Evolutionary conservation across 2,329 filamentous ascomycete genomes (phyloP).

Genomic region (Mycosphaerella sp.): DNA sequence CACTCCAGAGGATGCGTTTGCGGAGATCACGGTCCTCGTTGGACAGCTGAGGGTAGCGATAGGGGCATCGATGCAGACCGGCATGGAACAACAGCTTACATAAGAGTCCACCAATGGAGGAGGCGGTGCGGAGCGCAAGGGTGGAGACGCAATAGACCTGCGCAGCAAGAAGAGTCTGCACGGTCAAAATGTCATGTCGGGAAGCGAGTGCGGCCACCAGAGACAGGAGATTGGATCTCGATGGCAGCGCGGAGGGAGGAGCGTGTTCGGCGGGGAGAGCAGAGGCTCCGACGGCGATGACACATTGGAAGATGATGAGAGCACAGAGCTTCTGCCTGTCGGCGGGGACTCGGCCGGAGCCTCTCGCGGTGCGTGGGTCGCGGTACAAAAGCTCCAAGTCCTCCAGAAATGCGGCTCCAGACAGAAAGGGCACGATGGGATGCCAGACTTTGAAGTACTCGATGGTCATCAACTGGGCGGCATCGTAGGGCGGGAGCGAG

Average conservation of each 20-base stretch:
- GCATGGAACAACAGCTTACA: conserved; percentile 45
- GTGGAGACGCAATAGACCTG: conserved; percentile 45
- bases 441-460: conserved; percentile 49
- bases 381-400: conserved; percentile 42
- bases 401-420: conserved; percentile 45
- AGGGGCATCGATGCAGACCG: conserved; percentile 48
- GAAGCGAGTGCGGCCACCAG: conserved; percentile 37
- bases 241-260: conserved; percentile 33
- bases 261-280: conserved; percentile 13
- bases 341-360: conserved; percentile 18
- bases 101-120: conserved; percentile 44
- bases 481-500: conserved; percentile 28
- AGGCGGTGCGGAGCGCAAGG: conserved; percentile 46
- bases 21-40: conserved; percentile 32
- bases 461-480: conserved; percentile 42
- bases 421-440: conserved; percentile 48
- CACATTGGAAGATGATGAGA: conserved; percentile 43
- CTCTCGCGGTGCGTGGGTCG: conserved; percentile 26
- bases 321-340: conserved; percentile 26
- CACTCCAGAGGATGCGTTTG: conserved; percentile 40
- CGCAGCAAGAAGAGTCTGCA: conserved; percentile 46
- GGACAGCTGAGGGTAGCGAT: conserved; percentile 38
- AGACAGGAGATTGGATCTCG: conserved; percentile 32
- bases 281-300: conserved; percentile 44
- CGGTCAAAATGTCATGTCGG: conserved; percentile 41